Conservation (phyloP, 495 filamentous ascomycete species). For the Aspergillus steynii region DNA sequence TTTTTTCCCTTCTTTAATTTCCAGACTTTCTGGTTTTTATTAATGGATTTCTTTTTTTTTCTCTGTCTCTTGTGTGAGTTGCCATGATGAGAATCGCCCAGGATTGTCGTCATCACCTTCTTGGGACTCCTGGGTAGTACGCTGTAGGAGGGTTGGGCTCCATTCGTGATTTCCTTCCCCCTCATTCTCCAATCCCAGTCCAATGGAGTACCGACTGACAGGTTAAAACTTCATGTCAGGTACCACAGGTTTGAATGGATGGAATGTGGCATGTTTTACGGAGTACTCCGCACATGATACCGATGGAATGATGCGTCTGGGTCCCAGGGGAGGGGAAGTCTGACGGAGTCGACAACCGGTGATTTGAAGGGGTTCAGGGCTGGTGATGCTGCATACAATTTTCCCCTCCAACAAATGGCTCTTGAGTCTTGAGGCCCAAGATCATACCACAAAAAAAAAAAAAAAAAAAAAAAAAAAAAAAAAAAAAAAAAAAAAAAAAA, state of each 20-base stretch:
- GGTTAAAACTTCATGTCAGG: background rate
- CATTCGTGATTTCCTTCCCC: background rate
- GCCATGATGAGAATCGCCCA: background rate
- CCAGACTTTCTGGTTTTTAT: background rate
- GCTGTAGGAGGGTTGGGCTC: background rate
- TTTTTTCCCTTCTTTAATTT: background rate
- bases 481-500: background rate
- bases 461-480: background rate
- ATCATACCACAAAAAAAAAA: background rate
- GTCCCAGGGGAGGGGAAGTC: background rate
- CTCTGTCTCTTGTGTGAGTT: background rate
- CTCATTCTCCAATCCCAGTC: background rate
- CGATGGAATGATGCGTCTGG: no score
- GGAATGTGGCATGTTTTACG: background rate
- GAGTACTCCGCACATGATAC: background rate
- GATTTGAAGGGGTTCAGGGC: background rate
- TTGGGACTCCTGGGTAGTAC: background rate
- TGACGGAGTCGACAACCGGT: background rate
- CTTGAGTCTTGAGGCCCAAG: background rate
- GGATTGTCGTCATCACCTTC: background rate
- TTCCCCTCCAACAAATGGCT: background rate
- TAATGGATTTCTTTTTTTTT: conserved; percentile 1
- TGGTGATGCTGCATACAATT: background rate
- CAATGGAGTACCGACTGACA: background rate
- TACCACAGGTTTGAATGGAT: background rate